Evolutionary conservation across 2,329 filamentous ascomycete genomes (phyloP).

Genomic region (Diaporthe batatas): DNA sequence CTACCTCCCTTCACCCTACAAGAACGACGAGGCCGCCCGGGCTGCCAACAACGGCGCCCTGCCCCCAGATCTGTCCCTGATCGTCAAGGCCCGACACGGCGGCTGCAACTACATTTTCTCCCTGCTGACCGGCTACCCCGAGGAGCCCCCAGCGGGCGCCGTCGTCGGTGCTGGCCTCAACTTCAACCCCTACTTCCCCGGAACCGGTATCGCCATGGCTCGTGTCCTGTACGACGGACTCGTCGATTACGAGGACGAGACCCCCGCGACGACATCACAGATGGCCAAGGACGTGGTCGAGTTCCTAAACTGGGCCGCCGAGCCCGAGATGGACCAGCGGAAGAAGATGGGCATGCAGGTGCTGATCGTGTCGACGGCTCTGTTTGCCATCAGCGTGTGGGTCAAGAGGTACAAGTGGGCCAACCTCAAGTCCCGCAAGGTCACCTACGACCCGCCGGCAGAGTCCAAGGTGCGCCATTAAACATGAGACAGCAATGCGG

Average conservation of each 20-base stretch:
- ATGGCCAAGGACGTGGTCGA: conserved; percentile 99
- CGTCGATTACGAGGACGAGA: conserved; percentile 98
- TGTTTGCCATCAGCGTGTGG: conserved; percentile 93
- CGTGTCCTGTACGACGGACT: conserved; percentile 98
- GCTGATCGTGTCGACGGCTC: conserved; percentile 80
- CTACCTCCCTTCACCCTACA: conserved; percentile 95
- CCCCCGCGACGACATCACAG: conserved; percentile 93
- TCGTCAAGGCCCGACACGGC: conserved; percentile 97
- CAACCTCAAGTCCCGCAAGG: conserved; percentile 94
- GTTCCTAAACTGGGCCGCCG: conserved; percentile 99
- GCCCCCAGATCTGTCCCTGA: conserved; percentile 96
- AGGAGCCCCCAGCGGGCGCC: conserved; percentile 93
- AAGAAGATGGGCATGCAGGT: conserved; percentile 99
- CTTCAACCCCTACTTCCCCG: conserved; percentile 99
- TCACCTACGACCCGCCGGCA: conserved; percentile 85
- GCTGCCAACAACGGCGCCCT: conserved; percentile 98
- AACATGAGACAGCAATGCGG: conserved; percentile 44
- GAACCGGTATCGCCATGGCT: conserved; percentile 98
- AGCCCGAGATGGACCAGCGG: conserved; percentile 99
- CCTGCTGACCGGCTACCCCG: conserved; percentile 96
- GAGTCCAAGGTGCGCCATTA: conserved; percentile 62
- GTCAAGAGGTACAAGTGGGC: conserved; percentile 99
- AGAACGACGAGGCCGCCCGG: conserved; percentile 98
- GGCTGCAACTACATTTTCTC: conserved; percentile 99
- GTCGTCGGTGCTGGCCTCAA: conserved; percentile 90